Percentiles rank a stretch among this genome's conserved stretches.
phyloP scores from a whole-genome alignment of 148 eudicot species.

The Chenopodium formosanum region DNA sequence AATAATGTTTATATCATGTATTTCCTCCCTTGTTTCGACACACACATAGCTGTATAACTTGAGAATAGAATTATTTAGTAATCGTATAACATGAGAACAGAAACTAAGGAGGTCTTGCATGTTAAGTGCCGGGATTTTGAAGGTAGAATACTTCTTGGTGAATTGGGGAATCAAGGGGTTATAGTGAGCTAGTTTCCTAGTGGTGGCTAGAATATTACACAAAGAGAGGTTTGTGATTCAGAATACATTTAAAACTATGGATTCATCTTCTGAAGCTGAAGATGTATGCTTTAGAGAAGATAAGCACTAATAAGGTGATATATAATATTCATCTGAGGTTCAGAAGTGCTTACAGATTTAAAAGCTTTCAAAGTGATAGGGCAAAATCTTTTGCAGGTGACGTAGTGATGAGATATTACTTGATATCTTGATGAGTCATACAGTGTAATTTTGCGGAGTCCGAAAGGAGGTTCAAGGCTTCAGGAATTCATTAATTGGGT shows the following conservation, averaged over 20 bases:
- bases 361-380: neutral
- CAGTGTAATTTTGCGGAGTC: neutral
- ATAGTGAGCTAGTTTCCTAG: neutral
- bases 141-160: neutral
- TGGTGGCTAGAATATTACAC: neutral
- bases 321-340: neutral
- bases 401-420: neutral
- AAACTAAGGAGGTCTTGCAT: neutral
- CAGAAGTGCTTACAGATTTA: neutral
- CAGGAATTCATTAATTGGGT: no score
- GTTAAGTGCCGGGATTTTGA: neutral
- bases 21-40: neutral
- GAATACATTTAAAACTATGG: neutral
- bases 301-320: neutral
- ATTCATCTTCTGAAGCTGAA: neutral
- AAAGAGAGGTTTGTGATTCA: neutral
- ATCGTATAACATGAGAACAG: neutral
- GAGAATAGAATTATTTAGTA: neutral
- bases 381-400: neutral
- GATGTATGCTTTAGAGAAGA: neutral
- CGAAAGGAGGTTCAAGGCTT: neutral
- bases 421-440: neutral
- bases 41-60: neutral
- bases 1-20: neutral
- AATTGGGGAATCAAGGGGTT: neutral